Evolutionary conservation across 2,329 filamentous ascomycete genomes (phyloP), one percentile per base, ranked within the genome.

Genomic region (Talaromyces sp.): DNA sequence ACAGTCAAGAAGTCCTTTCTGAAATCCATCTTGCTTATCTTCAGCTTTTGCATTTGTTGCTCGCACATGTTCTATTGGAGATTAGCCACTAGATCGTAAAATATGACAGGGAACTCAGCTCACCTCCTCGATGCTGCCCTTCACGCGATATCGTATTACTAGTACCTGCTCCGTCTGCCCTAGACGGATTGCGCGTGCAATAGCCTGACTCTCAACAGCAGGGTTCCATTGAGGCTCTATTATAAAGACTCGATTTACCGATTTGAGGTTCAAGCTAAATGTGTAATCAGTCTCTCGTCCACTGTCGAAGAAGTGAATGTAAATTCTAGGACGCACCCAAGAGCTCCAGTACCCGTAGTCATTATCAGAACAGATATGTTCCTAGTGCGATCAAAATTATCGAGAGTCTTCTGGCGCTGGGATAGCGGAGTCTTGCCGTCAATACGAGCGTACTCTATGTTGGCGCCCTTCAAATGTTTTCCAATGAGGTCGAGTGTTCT

Each of bases 151-250:
- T 31, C 82, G 77, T 0, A 74, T 80, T 0, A 85, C 77, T 0
- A 71, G 64, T 0, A 86, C 83, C 10, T 77, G 62, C 5, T 77
- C 68, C 1, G 71, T 68, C 65, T 85, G 84, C 0, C 82, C 81
- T 0, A 85, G 72, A 0, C 83, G 78, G 3, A 83, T 71, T 0
- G 81, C 82, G 11, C 83, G 74, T 0, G 77, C 82, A 13, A 86
- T 79, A 0, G 83, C 84, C 63, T 86, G 84, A 13, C 78, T 79
- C 65, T 85, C 84, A 0, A 84, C 78, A 2, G 77, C 80, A 0
- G 83, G 83, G 45, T 85, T 86, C 83, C 83, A 86, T 31, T 86
- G 84, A 0, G 82, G 79, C 59, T 86, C 84, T 0, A 85, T 72
- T 2, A 86, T 79, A 65, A 82, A 83, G 0, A 86, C 78, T 0